Evolutionary conservation across 768 basidiomycete species (phyloP), one percentile per base, ranked within the genome.

Genomic region (Tricholoma hemisulphureum): DNA sequence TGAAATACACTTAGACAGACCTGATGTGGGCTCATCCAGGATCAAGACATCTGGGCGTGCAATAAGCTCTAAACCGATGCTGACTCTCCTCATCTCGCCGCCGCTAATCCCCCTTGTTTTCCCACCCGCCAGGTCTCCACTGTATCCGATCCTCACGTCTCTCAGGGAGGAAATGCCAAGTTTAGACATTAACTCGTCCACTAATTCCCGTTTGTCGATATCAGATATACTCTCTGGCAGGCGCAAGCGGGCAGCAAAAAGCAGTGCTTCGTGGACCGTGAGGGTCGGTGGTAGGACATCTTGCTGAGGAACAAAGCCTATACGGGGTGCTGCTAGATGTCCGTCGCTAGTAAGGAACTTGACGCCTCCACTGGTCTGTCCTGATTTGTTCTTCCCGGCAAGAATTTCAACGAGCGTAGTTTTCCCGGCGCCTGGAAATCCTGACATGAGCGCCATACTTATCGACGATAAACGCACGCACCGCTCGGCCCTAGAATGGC

Each of bases 401-500:
- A 98, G 82, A 34, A 97, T 84, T 66, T 98, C 95, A 16, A 97
- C 87, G 34, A 98, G 77, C 0, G 95, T 94, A 0, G 91, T 93
- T 71, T 96, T 96, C 41, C 94, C 94, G 16, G 93, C 92, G 55
- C 88, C 86, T 85, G 18, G 31, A 53, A 23, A 56, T 3, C n/a
- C 49, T 34, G 29, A 48, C 21, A 32, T 23, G 21, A 45, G 29
- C 6, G n/a, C 48, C 57, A 28, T 49, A 35, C 28, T n/a, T 18
- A 8, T 28, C 24, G 10, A 18, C 28, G 13, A 39, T 5, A n/a
- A 24, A 51, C n/a, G 10, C 16, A 73, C 73, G 60, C 65, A 78
- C 94, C 95, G 63, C 89, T 91, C 0, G 95, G 94, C 0, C 95
- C 95, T 3, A 98, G 81, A 55, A 97, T 84, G n/a, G 91, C 91